These are phyloP conservation scores for Collybiopsis luxurians DNA, from an alignment of 768 basidiomycete species.

Conservation along the genomic window DNA sequence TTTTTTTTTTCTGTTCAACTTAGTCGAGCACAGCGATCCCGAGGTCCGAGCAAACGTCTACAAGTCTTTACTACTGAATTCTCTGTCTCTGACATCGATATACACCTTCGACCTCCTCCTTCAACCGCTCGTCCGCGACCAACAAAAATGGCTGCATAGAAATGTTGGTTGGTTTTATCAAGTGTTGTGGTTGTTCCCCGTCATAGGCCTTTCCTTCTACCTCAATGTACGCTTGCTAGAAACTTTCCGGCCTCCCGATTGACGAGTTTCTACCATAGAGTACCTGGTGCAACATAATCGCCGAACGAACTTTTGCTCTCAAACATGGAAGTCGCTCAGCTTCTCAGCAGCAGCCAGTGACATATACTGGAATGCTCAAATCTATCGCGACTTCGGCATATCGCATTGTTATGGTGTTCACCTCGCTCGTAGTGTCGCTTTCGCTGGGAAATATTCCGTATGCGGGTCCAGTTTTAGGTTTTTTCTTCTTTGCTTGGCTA, in stretches of 20 bases:
- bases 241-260: not conserved
- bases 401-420: constrained; percentile 76
- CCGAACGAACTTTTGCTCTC: constrained; percentile 70
- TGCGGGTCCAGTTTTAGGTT: constrained; percentile 57
- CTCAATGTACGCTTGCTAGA: constrained; percentile 54
- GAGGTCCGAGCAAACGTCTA: constrained; percentile 73
- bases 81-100: constrained; percentile 67
- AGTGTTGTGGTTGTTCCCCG: constrained; percentile 75
- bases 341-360: constrained; percentile 45
- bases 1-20: constrained; percentile 8
- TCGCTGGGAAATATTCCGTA: constrained; percentile 61
- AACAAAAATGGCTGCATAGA: constrained; percentile 64
- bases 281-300: constrained; percentile 75
- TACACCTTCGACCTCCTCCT: constrained; percentile 75
- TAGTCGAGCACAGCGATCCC: constrained; percentile 50
- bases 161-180: constrained; percentile 79
- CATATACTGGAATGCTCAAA: constrained; percentile 69
- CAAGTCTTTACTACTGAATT: constrained; percentile 75
- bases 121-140: constrained; percentile 60
- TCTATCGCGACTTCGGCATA: constrained; percentile 80
- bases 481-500: constrained; percentile 81
- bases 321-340: constrained; percentile 63
- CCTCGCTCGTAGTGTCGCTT: constrained; percentile 69
- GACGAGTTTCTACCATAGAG: constrained; percentile 41
- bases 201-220: constrained; percentile 74